Evolutionary conservation across 495 filamentous ascomycete species (phyloP), one percentile per base, ranked within the genome.

Genomic region (Neurospora discreta): DNA sequence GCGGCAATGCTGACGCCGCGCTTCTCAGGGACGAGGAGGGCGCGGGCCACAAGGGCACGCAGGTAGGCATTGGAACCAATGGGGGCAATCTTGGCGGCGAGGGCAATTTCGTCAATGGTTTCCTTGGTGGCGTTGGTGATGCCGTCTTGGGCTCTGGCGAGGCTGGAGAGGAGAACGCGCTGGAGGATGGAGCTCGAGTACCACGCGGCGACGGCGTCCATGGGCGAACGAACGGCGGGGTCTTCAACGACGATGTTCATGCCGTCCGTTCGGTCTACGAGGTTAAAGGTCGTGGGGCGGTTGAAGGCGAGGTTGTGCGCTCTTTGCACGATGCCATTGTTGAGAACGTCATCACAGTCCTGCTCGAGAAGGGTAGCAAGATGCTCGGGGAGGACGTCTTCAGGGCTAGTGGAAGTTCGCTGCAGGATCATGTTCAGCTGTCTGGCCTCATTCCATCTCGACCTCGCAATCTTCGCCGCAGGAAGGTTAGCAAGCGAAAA

Each of bases 231-330:
- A 69, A 98, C 94, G 6, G 94, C 90, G 46, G 88, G 87, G 75
- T 98, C 95, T 42, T 95, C 92, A 23, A 95, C 91, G 13, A 97
- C 93, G 16, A 89, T 85, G 77, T 97, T 91, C 82, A 97, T 90
- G 36, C 91, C 87, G 58, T 90, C 90, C 69, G 90, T 89, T 39
- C 86, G 81, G 11, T 86, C 84, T 20, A 84, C 82, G 1, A 88
- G 85, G 33, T 90, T 87, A 74, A 91, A 84, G 16, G 88, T 88
- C 1, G 90, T 95, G 8, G 87, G 88, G 70, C 87, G 87, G 77
- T 97, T 96, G 91, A 93, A 97, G 10, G 93, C 92, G 5, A 98
- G 86, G 78, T 97, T 97, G 73, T 94, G 93, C 2, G 93, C 94
- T 67, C 94, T 88, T 78, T 97, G 93, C 44, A 93, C 86, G 71